Percentiles rank a stretch among this genome's conserved stretches.
Evolutionary conservation across 805 yeast species (phyloP).

Genomic region (Saccharomyces kudriavzevii): DNA sequence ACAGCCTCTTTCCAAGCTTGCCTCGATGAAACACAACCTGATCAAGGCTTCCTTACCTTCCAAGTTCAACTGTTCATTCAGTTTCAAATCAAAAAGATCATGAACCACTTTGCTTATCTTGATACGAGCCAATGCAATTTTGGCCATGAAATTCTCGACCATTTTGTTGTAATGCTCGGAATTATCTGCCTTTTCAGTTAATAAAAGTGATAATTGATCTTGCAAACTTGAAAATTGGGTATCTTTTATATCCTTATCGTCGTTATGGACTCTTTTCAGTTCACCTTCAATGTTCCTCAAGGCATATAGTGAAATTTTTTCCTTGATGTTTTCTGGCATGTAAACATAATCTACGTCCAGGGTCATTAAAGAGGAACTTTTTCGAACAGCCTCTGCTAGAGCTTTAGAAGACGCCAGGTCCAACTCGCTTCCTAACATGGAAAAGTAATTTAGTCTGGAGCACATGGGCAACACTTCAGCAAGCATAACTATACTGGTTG

Average conservation of each 20-base stretch:
- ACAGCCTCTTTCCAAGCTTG: constrained; percentile 54
- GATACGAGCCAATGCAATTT: constrained; percentile 32
- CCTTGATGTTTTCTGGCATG: constrained; percentile 51
- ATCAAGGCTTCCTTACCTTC: constrained; percentile 77
- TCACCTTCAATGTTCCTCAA: constrained; percentile 72
- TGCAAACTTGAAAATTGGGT: constrained; percentile 53
- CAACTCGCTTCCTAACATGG: constrained; percentile 58
- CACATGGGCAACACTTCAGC: constrained; percentile 70
- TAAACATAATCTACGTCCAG: constrained; percentile 56
- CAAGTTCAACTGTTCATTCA: constrained; percentile 44
- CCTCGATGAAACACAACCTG: constrained; percentile 61
- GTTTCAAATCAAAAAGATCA: constrained; percentile 52
- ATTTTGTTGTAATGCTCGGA: constrained; percentile 21
- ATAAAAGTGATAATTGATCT: constrained; percentile 33
- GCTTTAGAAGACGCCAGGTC: constrained; percentile 57
- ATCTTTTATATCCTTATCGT: constrained; percentile 1
- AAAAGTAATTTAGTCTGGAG: constrained; percentile 52
- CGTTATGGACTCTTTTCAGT: constrained; percentile 23
- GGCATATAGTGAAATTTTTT: constrained; percentile 65
- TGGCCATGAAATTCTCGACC: constrained; percentile 31
- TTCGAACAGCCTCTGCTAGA: constrained; percentile 55
- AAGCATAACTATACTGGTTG: constrained; percentile 49
- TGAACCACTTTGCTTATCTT: constrained; percentile 42
- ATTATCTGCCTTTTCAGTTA: constrained; percentile 34
- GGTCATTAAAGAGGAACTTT: constrained; percentile 53